phyloP scores from a whole-genome alignment of 169 alveolate species.

The Eimeria falciformis region DNA sequence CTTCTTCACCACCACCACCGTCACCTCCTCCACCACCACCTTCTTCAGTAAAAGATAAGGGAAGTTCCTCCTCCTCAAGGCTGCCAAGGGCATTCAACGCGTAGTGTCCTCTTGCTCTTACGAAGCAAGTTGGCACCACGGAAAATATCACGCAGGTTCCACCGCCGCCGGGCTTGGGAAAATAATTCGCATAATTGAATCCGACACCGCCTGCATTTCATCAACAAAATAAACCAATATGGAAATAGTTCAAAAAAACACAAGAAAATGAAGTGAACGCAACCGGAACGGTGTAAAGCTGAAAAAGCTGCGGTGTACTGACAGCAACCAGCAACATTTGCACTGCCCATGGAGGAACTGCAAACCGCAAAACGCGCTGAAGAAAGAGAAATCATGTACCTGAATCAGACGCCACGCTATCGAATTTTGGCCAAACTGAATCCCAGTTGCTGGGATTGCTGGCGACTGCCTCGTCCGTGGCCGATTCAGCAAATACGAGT shows the following conservation, averaged over 20 bases:
- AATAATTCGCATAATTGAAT: not conserved
- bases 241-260: not conserved
- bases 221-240: not conserved
- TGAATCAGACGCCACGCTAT: constrained; percentile 8
- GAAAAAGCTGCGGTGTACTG: not conserved
- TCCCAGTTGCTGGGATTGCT: constrained; percentile 6
- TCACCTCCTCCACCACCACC: not conserved
- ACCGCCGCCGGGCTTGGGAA: not conserved
- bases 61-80: constrained; percentile 2
- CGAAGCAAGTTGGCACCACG: not conserved
- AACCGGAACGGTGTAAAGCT: no score
- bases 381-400: not conserved
- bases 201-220: not conserved
- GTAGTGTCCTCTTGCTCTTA: not conserved
- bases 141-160: constrained; percentile 14
- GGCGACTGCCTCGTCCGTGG: constrained; percentile 21
- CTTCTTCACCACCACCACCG: not conserved
- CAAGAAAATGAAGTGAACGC: not conserved
- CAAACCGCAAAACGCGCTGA: not conserved
- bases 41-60: not conserved
- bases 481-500: not conserved
- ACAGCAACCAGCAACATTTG: not conserved
- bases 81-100: not conserved
- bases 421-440: constrained; percentile 28
- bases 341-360: not conserved